Conservation (phyloP, 1,284 basidiomycete species). For the Marasmius fiardii region DNA sequence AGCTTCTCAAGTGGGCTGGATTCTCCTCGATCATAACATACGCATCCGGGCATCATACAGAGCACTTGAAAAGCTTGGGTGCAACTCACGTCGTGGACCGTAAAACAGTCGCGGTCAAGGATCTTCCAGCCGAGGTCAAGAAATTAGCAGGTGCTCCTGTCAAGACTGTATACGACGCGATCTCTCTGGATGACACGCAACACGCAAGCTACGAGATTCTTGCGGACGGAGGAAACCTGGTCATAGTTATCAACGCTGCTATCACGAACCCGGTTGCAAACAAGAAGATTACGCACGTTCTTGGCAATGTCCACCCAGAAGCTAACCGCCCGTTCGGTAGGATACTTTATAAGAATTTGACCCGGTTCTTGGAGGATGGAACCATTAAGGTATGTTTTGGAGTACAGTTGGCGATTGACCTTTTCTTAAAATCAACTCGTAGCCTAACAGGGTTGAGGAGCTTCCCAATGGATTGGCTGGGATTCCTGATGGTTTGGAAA, state of each 20-base stretch:
- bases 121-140: not conserved
- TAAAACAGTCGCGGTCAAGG: constrained; percentile 1
- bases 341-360: constrained; percentile 1
- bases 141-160: not conserved
- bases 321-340: constrained; percentile 3
- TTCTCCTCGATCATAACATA: constrained; percentile 38
- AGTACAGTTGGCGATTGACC: not conserved
- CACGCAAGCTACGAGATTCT: constrained; percentile 1
- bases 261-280: not conserved
- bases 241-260: not conserved
- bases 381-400: constrained; percentile 7
- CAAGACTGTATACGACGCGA: constrained; percentile 4
- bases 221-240: constrained; percentile 3
- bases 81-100: constrained; percentile 38
- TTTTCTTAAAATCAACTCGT: not conserved
- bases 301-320: not conserved
- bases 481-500: not conserved
- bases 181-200: not conserved
- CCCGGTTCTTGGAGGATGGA: constrained; percentile 2
- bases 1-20: constrained; percentile 36
- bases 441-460: constrained; percentile 9
- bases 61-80: constrained; percentile 33
- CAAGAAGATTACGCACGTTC: not conserved
- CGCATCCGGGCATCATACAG: constrained; percentile 31
- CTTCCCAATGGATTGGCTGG: constrained; percentile 4